Base-by-base conservation (phyloP, 352 stramenopile genomes). In the Phytophthora sp. region DNA sequence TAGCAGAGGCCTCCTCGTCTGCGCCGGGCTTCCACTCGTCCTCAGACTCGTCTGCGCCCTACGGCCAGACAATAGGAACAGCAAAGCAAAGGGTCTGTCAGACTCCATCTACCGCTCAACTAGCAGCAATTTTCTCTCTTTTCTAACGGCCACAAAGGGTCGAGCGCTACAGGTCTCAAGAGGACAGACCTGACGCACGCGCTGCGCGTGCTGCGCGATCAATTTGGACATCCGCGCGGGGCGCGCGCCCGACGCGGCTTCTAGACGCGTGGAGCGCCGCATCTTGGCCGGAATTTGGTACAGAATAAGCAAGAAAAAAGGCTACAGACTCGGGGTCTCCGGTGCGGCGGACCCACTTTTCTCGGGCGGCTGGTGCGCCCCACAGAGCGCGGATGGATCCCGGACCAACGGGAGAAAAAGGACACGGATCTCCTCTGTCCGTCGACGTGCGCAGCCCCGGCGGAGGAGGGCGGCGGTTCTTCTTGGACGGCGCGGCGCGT, bases 251-350 rank as follows among this genome's bases (percentile, higher is more conserved):
- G 62, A 74, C 11, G 61, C 77, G 4, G 69, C 76, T 24, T 79
- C 78, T 20, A 93, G 69, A 23, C 84, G 79, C 43, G 78, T 76
- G 23, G 84, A 93, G n/a, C 84, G 72, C 17, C 84, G 75, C 82
- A 89, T 93, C 23, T 57, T 54, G 20, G 31, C 35, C 26, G 23
- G 13, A 8, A 54, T 53, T n/a, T 48, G 15, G 38, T 41, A 55
- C 54, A 58, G 37, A 72, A 54, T 50, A 21, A 54, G 45, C 46
- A 31, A 70, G 63, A 27, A 23, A 62, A 76, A 55, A 64, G 31
- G 45, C 31, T 56, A 57, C 35, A 41, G 30, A 35, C 24, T 27
- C 39, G 27, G 20, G n/a, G 32, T 44, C 37, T 58, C 55, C 35
- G 34, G 26, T 46, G 20, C 27, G 13, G 45, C 15, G 15, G 7